These are phyloP conservation scores for Monosporozyma aquatica DNA, from an alignment of 805 yeast species.

Conservation along the genomic window DNA sequence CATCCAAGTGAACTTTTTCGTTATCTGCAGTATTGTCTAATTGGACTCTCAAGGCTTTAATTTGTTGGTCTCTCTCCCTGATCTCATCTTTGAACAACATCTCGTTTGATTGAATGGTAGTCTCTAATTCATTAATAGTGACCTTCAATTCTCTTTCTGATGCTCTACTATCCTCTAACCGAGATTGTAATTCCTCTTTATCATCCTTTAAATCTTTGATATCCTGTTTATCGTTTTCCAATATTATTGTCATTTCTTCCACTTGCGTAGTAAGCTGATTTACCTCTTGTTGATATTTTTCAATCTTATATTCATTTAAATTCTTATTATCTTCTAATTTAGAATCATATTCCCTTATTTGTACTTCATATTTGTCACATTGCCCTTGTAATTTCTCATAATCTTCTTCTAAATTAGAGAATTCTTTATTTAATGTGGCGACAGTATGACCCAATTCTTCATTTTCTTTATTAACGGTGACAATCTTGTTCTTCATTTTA, in stretches of 20 bases:
- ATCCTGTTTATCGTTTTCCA: slow-evolving; percentile 31
- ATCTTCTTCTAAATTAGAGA: slow-evolving; percentile 43
- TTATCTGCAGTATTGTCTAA: slow-evolving; percentile 19
- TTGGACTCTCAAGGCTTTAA: slow-evolving; percentile 24
- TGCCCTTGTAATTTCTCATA: slow-evolving; percentile 42
- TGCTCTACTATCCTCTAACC: slow-evolving; percentile 9
- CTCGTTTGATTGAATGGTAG: slow-evolving; percentile 5
- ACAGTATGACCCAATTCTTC: slow-evolving; percentile 29
- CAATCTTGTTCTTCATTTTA: slow-evolving; percentile 30
- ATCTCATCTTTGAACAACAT: slow-evolving; percentile 12
- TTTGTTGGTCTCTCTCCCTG: slow-evolving; percentile 21
- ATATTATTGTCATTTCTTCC: slow-evolving; percentile 34
- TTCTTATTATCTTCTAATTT: slow-evolving; percentile 31
- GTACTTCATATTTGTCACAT: slow-evolving; percentile 40
- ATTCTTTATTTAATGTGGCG: slow-evolving; percentile 34
- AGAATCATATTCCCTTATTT: slow-evolving; percentile 33
- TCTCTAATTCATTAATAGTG: slow-evolving; percentile 22
- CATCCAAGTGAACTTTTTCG: slow-evolving; percentile 5
- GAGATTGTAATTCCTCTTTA: slow-evolving; percentile 30
- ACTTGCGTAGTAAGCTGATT: slow-evolving; percentile 18
- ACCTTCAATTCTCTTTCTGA: slow-evolving; percentile 29
- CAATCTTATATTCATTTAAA: slow-evolving; percentile 33
- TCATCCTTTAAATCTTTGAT: slow-evolving; percentile 30
- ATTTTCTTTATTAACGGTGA: slow-evolving; percentile 27
- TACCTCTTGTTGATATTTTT: slow-evolving; percentile 13